A percentile compares a stretch with the other conserved stretches of the same genome.
Conservation (phyloP, 768 basidiomycete genomes). For the Imleria badia region DNA sequence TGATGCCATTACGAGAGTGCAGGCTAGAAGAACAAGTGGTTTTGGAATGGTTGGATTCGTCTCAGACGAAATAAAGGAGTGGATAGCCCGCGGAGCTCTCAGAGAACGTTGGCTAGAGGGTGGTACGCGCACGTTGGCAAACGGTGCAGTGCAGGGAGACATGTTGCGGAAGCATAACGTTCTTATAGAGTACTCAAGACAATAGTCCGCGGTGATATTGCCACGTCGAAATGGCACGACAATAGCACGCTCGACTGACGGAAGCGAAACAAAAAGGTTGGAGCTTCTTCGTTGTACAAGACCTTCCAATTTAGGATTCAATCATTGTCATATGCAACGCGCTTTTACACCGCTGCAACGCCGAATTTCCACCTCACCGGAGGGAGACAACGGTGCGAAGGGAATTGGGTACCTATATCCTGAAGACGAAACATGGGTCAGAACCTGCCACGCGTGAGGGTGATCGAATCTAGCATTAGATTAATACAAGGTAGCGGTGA, state of each 20-base stretch:
- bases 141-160: background rate
- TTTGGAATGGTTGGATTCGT: constrained; percentile 14
- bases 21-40: background rate
- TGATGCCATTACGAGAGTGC: constrained; percentile 4
- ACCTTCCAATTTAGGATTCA: constrained; percentile 17
- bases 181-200: constrained; percentile 23
- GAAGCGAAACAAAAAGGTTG: constrained; percentile 15
- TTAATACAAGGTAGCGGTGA: too few relatives aligned
- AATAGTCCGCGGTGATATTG: constrained; percentile 7
- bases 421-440: too few relatives aligned
- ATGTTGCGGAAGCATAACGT: background rate
- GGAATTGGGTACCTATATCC: too few relatives aligned
- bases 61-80: constrained; percentile 28
- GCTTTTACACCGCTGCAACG: background rate
- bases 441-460: too few relatives aligned
- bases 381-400: too few relatives aligned
- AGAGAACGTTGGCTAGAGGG: constrained; percentile 18
- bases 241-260: background rate
- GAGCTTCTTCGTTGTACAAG: constrained; percentile 17
- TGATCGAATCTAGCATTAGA: too few relatives aligned
- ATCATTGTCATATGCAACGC: background rate
- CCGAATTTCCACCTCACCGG: background rate
- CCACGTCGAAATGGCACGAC: background rate
- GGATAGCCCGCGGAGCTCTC: constrained; percentile 23
- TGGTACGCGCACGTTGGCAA: background rate